A percentile compares a stretch with the other conserved stretches of the same genome.
These are phyloP conservation scores for Eucalyptus pauciflora DNA, from an alignment of 345 rosid genomes.

Conservation along the genomic window DNA sequence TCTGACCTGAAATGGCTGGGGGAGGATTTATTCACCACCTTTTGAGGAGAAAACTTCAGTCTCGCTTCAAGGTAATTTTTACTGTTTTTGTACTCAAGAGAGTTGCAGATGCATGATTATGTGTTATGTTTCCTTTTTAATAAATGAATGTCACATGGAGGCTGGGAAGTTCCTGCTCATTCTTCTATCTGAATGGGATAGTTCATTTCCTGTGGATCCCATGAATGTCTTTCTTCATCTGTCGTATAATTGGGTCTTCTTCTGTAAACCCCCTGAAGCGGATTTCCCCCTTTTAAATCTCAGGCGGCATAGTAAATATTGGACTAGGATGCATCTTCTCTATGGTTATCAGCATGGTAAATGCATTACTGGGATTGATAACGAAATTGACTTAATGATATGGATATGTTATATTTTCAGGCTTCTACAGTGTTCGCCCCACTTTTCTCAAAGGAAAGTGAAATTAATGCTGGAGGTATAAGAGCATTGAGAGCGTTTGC, in stretches of 20 bases:
- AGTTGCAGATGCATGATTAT: background rate
- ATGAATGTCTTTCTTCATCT: background rate
- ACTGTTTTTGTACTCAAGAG: background rate
- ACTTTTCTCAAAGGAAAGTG: slow-evolving; percentile 52
- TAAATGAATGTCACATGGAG: background rate
- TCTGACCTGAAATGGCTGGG: slow-evolving; percentile 52
- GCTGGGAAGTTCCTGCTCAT: background rate
- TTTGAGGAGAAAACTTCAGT: slow-evolving; percentile 63
- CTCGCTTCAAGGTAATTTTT: slow-evolving; percentile 38
- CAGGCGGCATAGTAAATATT: background rate
- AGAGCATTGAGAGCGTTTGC: slow-evolving; percentile 56
- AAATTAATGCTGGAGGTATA: slow-evolving; percentile 45
- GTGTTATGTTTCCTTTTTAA: background rate
- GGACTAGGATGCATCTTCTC: background rate
- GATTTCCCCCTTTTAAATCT: background rate
- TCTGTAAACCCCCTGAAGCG: background rate
- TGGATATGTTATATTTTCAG: slow-evolving; percentile 15
- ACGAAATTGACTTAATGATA: background rate
- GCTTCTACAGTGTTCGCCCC: slow-evolving; percentile 19
- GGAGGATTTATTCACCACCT: slow-evolving; percentile 66
- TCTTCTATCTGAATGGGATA: background rate
- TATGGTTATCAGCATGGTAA: background rate
- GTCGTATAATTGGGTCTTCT: background rate
- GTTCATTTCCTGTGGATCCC: background rate
- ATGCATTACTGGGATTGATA: background rate